phyloP scores from a whole-genome alignment of 495 filamentous ascomycete genomes.

The Thermothielavioides terrestris region DNA sequence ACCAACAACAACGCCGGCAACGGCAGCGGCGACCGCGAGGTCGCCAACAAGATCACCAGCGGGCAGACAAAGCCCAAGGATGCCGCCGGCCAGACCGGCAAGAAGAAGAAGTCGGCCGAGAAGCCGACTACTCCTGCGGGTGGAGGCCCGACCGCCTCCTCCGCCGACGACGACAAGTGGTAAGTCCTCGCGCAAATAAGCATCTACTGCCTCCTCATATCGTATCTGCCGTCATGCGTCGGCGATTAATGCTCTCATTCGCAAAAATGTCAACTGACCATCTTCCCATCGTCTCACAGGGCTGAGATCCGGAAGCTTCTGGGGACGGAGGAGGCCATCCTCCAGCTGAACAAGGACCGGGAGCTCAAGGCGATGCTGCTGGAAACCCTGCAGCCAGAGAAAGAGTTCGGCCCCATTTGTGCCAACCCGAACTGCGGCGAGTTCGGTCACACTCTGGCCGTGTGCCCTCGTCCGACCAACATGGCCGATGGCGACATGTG shows the following conservation, averaged over 20 bases:
- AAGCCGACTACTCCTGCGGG: not conserved
- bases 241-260: no score
- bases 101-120: not conserved
- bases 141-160: not conserved
- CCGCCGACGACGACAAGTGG: no score
- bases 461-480: not conserved
- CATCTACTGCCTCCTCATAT: no score
- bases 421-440: not conserved
- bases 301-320: not conserved
- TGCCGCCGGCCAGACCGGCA: not conserved
- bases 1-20: not conserved
- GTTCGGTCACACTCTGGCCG: constrained; percentile 1
- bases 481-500: not conserved
- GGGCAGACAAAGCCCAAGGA: not conserved
- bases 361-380: not conserved
- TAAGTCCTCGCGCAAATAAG: no score
- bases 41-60: not conserved
- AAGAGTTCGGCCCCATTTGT: constrained; percentile 2
- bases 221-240: not conserved
- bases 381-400: no score
- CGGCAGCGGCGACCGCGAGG: not conserved
- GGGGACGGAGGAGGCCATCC: no score
- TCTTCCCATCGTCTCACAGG: no score
- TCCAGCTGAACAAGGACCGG: no score
- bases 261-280: no score